Evolutionary conservation across 176 grass and related monocot species (phyloP), one percentile per base, ranked within the genome.

Genomic region (Juncus inflexus): DNA sequence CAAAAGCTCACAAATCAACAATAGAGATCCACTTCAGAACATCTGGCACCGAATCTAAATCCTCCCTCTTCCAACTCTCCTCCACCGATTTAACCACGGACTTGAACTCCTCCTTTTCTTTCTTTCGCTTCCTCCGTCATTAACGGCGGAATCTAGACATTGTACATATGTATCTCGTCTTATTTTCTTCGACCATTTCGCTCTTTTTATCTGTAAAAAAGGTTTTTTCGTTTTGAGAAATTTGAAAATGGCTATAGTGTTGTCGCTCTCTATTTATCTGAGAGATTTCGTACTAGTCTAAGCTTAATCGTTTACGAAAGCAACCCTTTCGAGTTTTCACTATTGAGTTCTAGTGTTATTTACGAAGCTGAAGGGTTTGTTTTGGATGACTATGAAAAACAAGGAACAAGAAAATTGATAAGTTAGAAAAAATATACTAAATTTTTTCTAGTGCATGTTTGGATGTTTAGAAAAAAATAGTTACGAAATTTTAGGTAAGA

Each of bases 121-220:
- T 73, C 9, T n/a, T 54, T 55, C 66, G 84, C 78, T 42, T 86
- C 81, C 3, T 72, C 79, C 8, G 81, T 81, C 66, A 91, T 84
- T 53, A 66, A 6, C 58, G 82, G 87, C 52, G 91, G 91, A 56
- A 96, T 76, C 83, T 87, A 96, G 35, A 77, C 73, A 80, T 96
- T 91, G 87, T 88, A 91, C 59, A 96, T 84, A 77, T 96, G 91
- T 87, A 96, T 96, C n/a, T n/a, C n/a, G n/a, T n/a, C n/a, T n/a
- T n/a, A n/a, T n/a, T n/a, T n/a, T n/a, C n/a, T n/a, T n/a, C n/a
- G n/a, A n/a, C n/a, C n/a, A n/a, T n/a, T n/a, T n/a, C n/a, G n/a
- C n/a, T n/a, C n/a, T n/a, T n/a, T n/a, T n/a, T n/a, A n/a, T n/a
- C n/a, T n/a, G n/a, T n/a, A n/a, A n/a, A n/a, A n/a, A n/a, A n/a